Conservation (phyloP, 257 asterid genomes). For the Capsicum chinense region DNA sequence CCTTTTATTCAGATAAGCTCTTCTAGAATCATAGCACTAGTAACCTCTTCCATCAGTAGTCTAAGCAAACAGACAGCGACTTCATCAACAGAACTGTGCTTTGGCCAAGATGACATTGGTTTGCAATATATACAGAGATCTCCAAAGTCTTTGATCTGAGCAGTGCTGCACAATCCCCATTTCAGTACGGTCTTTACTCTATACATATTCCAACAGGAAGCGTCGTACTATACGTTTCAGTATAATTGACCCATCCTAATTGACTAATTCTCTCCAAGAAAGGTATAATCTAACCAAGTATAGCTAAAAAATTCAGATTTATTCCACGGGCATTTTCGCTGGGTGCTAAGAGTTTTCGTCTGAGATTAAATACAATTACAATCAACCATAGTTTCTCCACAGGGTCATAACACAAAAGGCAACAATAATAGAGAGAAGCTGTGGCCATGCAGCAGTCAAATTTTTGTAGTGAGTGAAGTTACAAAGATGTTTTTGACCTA, state of each 20-base stretch:
- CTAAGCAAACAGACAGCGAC: neutral
- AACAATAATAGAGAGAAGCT: constrained; percentile 4
- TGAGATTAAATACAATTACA: neutral
- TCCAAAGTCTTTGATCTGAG: neutral
- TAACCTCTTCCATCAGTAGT: neutral
- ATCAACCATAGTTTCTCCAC: neutral
- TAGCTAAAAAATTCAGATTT: neutral
- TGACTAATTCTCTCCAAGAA: neutral
- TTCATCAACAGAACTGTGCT: neutral
- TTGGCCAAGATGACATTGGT: neutral
- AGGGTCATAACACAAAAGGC: constrained; percentile 8
- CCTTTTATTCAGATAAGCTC: neutral
- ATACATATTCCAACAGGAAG: neutral
- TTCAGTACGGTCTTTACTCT: neutral
- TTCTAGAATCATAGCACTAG: neutral
- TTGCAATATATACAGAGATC: neutral
- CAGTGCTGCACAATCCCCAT: neutral
- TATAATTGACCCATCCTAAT: neutral
- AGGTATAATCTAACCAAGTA: neutral
- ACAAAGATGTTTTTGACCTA: neutral
- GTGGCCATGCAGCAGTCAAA: neutral
- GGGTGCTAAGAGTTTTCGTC: neutral
- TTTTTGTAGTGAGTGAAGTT: neutral
- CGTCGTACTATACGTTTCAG: neutral
- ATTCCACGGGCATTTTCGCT: neutral